Conservation (phyloP, 306 rosid species). For the Castanea sativa region DNA sequence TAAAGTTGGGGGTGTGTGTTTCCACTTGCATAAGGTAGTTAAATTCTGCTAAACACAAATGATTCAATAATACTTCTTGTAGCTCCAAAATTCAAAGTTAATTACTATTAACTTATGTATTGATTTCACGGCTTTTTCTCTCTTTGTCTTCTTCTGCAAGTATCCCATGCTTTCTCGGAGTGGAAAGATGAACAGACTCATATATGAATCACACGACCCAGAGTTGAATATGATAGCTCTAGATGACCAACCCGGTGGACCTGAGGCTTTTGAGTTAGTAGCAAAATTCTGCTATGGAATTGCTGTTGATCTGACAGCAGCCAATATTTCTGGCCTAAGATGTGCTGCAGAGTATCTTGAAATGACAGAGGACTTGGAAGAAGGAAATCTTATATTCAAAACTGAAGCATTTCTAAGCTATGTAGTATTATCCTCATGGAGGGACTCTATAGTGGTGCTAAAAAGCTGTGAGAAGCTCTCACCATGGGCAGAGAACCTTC, state of each 20-base stretch:
- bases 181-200: conserved; percentile 82
- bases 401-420: conserved; percentile 97
- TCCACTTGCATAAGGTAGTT: conserved; percentile 86
- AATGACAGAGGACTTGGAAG: conserved; percentile 97
- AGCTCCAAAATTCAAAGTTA: background rate
- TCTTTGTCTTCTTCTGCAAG: conserved; percentile 38
- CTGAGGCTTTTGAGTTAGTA: conserved; percentile 84
- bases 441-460: conserved; percentile 87
- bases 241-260: conserved; percentile 90
- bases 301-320: conserved; percentile 91
- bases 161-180: conserved; percentile 89
- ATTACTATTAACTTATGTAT: background rate
- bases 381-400: conserved; percentile 95
- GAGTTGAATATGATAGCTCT: conserved; percentile 64
- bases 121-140: background rate
- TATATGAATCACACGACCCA: conserved; percentile 65
- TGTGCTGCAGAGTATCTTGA: conserved; percentile 95
- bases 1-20: conserved; percentile 65
- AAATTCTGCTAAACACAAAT: background rate
- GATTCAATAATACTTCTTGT: background rate
- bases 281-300: conserved; percentile 93
- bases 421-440: conserved; percentile 94
- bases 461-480: conserved; percentile 95
- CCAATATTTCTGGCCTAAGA: conserved; percentile 90
- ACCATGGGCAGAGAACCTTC: conserved; percentile 95